Evolutionary conservation across 2,329 filamentous ascomycete genomes (phyloP).

Genomic region (Paecilomyces fulvus): DNA sequence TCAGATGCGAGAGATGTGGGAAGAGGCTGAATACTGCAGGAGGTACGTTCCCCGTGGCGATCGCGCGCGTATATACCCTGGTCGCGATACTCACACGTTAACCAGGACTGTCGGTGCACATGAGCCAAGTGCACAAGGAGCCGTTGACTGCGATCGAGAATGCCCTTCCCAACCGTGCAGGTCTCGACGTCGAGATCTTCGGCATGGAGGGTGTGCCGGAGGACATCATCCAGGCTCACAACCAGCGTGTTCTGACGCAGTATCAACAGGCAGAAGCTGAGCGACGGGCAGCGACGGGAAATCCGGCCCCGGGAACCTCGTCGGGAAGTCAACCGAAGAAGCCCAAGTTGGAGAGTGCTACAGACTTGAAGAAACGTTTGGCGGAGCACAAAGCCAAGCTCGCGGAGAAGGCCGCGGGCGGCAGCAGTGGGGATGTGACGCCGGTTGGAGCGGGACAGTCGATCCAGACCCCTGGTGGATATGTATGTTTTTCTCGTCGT

Average conservation of each 20-base stretch:
- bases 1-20: conserved; percentile 89
- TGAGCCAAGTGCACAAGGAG: conserved; percentile 98
- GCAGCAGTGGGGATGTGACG: conserved; percentile 50
- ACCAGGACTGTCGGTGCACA: conserved; percentile 82
- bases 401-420: conserved; percentile 51
- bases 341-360: conserved; percentile 62
- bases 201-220: conserved; percentile 96
- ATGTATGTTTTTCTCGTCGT: conserved; percentile 45
- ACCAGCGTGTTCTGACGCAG: conserved; percentile 74
- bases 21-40: conserved; percentile 87
- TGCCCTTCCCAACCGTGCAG: conserved; percentile 75
- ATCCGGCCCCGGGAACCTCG: conserved; percentile 60
- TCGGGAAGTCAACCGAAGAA: conserved; percentile 47
- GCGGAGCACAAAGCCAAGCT: conserved; percentile 65
- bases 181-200: conserved; percentile 90
- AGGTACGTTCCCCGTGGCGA: conserved; percentile 48
- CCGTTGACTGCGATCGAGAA: conserved; percentile 81
- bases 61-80: neutral
- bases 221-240: conserved; percentile 73
- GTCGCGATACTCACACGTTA: neutral
- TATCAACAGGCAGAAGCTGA: conserved; percentile 82
- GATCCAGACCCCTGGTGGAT: conserved; percentile 44
- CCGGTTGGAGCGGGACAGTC: conserved; percentile 42
- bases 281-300: conserved; percentile 71
- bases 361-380: conserved; percentile 71